Evolutionary conservation across 805 yeast genomes (phyloP).

Genomic region (Suhomyces prunicola): DNA sequence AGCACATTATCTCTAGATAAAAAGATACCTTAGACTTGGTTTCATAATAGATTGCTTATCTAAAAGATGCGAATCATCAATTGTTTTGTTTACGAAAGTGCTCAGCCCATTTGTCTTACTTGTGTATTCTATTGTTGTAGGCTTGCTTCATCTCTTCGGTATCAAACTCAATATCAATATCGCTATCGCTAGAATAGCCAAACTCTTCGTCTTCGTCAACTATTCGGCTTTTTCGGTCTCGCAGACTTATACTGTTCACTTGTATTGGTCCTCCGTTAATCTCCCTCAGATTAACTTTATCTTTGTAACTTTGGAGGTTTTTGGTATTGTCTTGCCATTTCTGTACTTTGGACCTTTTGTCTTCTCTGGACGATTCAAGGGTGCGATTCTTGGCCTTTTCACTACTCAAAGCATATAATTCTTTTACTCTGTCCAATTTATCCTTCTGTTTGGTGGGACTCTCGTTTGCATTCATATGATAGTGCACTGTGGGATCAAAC

Average conservation of each 20-base stretch:
- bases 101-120: not conserved
- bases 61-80: not conserved
- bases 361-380: constrained; percentile 15
- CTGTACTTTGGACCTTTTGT: constrained; percentile 12
- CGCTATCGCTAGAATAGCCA: constrained; percentile 17
- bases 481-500: constrained; percentile 46
- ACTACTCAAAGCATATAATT: constrained; percentile 21
- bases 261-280: constrained; percentile 6
- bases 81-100: not conserved
- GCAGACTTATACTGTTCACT: not conserved
- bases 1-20: not conserved
- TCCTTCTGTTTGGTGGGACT: constrained; percentile 10
- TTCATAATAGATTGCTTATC: not conserved
- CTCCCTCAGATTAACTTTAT: constrained; percentile 7
- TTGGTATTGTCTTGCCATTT: constrained; percentile 25
- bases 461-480: constrained; percentile 6
- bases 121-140: not conserved
- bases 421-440: constrained; percentile 13
- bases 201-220: constrained; percentile 7
- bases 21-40: not conserved
- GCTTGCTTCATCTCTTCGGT: constrained; percentile 17
- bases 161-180: constrained; percentile 31
- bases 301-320: constrained; percentile 14
- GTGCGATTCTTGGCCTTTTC: constrained; percentile 14
- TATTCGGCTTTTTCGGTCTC: constrained; percentile 4